Base-by-base conservation (phyloP, 176 grass and related monocot species). In the Carex scoparia region DNA sequence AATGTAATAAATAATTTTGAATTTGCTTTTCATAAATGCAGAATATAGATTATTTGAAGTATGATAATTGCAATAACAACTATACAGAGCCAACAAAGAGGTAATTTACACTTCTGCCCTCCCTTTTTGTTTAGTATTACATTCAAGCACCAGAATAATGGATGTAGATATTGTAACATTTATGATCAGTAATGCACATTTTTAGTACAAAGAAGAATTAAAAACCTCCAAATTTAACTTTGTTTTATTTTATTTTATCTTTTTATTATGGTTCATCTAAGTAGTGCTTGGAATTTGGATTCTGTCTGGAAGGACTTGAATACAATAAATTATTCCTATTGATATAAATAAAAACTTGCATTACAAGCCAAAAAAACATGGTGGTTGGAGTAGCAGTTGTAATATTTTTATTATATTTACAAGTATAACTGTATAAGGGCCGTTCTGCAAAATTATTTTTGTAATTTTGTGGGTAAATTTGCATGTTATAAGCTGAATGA, bases 11-110 rank as follows among this genome's bases (percentile, higher is more conserved):
- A 14, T 0, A 46, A 44, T 28, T 69, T 58, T 76, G 38, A 71
- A 48, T 62, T 56, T 70, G 11, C 2, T 56, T 60, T 8, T 5
- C 58, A 86, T 57, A 2, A 60, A 12, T 61, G 7, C 87, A 99
- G 96, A 93, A 88, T 16, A 84, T 95, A 6, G 97, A 99, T 88
- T 99, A 95, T 89, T 88, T 99, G 2, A 99, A 95, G 90, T 94
- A 99, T 57, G 96, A 95, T 77, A 99, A 99, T 80, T 99, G 96
- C 83, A 91, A 99, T 77, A 96, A 95, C 81, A 94, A 88, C 31
- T 87, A 92, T 77, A 16, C 83, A 59, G 94, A 92, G 86, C 91
- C 93, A 65, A 84, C 88, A 61, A 32, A 89, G 65, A 88, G 96
- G 94, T 96, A 86, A 61, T 5, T 28, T 70, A 42, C 37, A 30